Evolutionary conservation across 1,284 basidiomycete genomes (phyloP).

Genomic region (Irpex lacteus): DNA sequence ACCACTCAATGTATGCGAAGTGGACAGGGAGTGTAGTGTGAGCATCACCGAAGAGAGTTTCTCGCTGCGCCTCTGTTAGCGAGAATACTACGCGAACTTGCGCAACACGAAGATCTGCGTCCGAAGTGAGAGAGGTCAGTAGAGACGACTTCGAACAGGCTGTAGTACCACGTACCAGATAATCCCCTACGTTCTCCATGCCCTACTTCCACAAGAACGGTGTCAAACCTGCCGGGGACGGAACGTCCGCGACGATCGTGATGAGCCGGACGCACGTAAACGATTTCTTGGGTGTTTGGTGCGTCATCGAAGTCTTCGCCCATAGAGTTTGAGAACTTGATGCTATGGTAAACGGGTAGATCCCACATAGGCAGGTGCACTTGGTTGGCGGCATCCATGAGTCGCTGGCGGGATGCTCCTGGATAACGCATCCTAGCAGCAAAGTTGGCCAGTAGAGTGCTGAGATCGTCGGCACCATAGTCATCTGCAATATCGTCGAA

Average conservation of each 20-base stretch:
- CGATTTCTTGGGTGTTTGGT: slow-evolving; percentile 7
- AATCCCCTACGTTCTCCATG: not conserved
- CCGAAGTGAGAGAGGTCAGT: no score
- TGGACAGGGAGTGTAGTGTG: slow-evolving; percentile 10
- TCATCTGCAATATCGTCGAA: slow-evolving; percentile 17
- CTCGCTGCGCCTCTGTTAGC: slow-evolving; percentile 9
- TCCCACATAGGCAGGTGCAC: slow-evolving; percentile 1
- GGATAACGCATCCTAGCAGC: not conserved
- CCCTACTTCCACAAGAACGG: slow-evolving; percentile 8
- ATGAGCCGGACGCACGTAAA: slow-evolving; percentile 4
- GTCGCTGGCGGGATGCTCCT: not conserved
- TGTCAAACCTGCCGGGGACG: slow-evolving; percentile 15
- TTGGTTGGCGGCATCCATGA: not conserved
- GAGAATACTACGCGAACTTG: slow-evolving; percentile 24
- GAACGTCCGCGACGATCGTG: not conserved
- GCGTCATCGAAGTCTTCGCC: not conserved
- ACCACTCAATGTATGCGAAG: slow-evolving; percentile 26
- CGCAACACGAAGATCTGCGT: slow-evolving; percentile 16
- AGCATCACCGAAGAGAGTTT: not conserved
- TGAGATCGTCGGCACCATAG: slow-evolving; percentile 27
- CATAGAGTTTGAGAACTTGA: slow-evolving; percentile 12
- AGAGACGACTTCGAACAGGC: no score
- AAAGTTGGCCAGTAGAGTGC: slow-evolving; percentile 12
- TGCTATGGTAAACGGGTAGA: slow-evolving; percentile 18
- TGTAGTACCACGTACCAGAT: not conserved